These are phyloP conservation scores for Candida patagonica DNA, from an alignment of 805 yeast species.

Conservation along the genomic window DNA sequence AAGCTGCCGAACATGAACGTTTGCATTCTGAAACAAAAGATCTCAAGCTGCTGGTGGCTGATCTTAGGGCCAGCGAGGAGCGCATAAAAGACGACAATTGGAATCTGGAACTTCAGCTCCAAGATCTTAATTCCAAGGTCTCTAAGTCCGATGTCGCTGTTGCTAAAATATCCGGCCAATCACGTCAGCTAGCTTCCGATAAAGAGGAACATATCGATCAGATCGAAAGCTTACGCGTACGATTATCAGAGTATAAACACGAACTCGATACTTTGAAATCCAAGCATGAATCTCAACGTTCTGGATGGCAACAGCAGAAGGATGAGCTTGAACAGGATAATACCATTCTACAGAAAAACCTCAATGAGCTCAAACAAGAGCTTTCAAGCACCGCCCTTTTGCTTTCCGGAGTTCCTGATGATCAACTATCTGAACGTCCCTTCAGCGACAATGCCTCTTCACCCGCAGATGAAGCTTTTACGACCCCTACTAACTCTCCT, in stretches of 20 bases:
- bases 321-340: slow-evolving; percentile 22
- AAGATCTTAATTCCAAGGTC: slow-evolving; percentile 21
- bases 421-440: slow-evolving; percentile 1
- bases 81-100: slow-evolving; percentile 29
- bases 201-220: slow-evolving; percentile 20
- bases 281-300: slow-evolving; percentile 21
- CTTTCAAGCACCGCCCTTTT: slow-evolving; percentile 7
- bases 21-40: slow-evolving; percentile 14
- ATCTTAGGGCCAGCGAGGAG: slow-evolving; percentile 20
- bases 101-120: slow-evolving; percentile 28
- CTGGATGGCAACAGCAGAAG: slow-evolving; percentile 14
- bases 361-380: slow-evolving; percentile 18
- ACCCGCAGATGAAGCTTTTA: slow-evolving; percentile 14
- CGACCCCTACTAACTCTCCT: slow-evolving; percentile 24
- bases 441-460: background rate
- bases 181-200: slow-evolving; percentile 16
- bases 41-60: slow-evolving; percentile 16
- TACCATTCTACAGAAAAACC: slow-evolving; percentile 11
- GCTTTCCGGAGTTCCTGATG: slow-evolving; percentile 1
- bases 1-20: slow-evolving; percentile 14
- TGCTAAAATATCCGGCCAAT: slow-evolving; percentile 19
- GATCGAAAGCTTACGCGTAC: slow-evolving; percentile 22
- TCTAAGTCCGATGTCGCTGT: slow-evolving; percentile 18
- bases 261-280: slow-evolving; percentile 17
- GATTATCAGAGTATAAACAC: slow-evolving; percentile 22